A percentile compares a stretch with the other conserved stretches of the same genome.
Conservation (phyloP, 2,329 filamentous ascomycete species). For the Fusarium clavum region DNA sequence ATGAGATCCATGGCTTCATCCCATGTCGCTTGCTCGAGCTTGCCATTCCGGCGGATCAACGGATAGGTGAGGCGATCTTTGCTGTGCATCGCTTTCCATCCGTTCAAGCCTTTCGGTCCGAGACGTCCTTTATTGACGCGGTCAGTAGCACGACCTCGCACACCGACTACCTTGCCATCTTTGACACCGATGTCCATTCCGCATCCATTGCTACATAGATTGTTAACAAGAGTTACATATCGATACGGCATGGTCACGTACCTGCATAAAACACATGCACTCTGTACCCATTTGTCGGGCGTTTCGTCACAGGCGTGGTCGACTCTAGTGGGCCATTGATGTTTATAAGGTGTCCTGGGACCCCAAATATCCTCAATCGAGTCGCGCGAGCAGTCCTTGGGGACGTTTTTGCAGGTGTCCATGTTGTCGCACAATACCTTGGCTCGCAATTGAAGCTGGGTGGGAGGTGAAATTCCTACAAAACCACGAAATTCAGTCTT, state of each 20-base stretch:
- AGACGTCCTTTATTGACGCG: not conserved
- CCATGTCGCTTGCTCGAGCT: not conserved
- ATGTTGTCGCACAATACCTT: no score
- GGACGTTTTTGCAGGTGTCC: not conserved
- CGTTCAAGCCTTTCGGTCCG: not conserved
- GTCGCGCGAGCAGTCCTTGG: not conserved
- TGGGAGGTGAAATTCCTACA: not conserved
- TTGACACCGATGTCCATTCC: not conserved
- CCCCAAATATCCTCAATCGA: slow-evolving; percentile 3
- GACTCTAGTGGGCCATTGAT: slow-evolving; percentile 7
- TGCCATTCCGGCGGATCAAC: not conserved
- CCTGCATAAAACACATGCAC: slow-evolving; percentile 4
- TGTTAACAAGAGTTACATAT: no score
- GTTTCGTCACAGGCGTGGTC: slow-evolving; percentile 1
- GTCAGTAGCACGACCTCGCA: not conserved
- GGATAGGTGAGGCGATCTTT: not conserved
- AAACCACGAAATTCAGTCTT: not conserved
- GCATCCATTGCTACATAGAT: not conserved
- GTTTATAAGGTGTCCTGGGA: not conserved
- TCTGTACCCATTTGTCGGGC: not conserved
- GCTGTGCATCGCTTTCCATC: not conserved
- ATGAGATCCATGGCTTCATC: slow-evolving; percentile 1
- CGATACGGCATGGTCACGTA: not conserved
- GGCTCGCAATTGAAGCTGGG: not conserved
- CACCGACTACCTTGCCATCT: not conserved